These are phyloP conservation scores for Saccharomycopsis malanga DNA, from an alignment of 805 yeast genomes.

Conservation along the genomic window DNA sequence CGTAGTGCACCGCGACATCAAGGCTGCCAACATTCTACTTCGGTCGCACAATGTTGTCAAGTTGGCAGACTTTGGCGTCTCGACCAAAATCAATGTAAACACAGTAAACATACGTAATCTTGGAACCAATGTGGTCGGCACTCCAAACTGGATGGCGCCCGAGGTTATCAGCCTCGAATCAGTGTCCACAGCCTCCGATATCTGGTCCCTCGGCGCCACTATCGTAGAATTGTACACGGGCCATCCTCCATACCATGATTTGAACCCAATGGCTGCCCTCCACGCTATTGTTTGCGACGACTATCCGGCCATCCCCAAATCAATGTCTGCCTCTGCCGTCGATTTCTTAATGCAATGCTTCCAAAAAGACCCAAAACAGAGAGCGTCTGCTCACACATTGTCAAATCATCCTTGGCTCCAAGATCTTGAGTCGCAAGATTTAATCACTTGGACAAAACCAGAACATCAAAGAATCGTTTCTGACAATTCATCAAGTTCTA, in stretches of 20 bases:
- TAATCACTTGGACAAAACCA: no score
- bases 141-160: conserved; percentile 99
- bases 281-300: conserved; percentile 79
- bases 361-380: conserved; percentile 55
- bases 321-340: conserved; percentile 35
- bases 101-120: conserved; percentile 42
- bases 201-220: conserved; percentile 95
- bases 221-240: conserved; percentile 81
- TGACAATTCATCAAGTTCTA: no score
- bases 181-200: conserved; percentile 81
- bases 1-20: conserved; percentile 80
- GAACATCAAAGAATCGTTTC: no score
- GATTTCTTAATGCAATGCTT: conserved; percentile 66
- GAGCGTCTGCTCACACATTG: conserved; percentile 51
- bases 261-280: conserved; percentile 69
- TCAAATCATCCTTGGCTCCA: conserved; percentile 57
- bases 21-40: conserved; percentile 72
- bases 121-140: conserved; percentile 68
- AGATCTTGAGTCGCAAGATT: neutral
- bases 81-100: conserved; percentile 48
- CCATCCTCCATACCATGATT: conserved; percentile 77
- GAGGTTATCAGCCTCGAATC: conserved; percentile 83
- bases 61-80: conserved; percentile 82
- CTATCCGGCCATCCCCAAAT: conserved; percentile 59
- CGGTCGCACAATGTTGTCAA: conserved; percentile 74